Evolutionary conservation across 1,284 basidiomycete genomes (phyloP).

Genomic region (Ceratobasidium sp.): DNA sequence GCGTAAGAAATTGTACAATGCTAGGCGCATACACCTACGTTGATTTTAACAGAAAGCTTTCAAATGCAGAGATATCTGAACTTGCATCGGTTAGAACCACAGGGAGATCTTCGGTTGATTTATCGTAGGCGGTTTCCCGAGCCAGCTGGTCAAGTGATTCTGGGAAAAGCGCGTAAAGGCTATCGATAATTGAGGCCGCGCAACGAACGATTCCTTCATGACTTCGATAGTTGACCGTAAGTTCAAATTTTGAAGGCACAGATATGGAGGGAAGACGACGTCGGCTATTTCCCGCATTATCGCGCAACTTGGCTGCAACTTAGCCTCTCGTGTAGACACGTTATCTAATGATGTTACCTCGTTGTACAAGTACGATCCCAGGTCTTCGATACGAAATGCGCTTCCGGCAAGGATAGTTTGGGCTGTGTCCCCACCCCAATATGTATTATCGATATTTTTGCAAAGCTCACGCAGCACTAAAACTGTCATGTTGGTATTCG

Average conservation of each 20-base stretch:
- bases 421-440: slow-evolving; percentile 83
- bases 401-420: slow-evolving; percentile 78
- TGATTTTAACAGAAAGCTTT: background rate
- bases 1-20: background rate
- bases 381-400: slow-evolving; percentile 74
- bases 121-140: slow-evolving; percentile 16
- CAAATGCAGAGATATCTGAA: background rate
- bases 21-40: background rate
- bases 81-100: background rate
- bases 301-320: background rate
- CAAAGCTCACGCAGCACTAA: slow-evolving; percentile 70
- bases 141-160: slow-evolving; percentile 41
- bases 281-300: background rate
- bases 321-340: slow-evolving; percentile 54
- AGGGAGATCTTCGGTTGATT: background rate
- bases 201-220: slow-evolving; percentile 43
- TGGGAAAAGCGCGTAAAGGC: slow-evolving; percentile 37
- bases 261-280: slow-evolving; percentile 46
- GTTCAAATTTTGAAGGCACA: slow-evolving; percentile 50
- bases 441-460: slow-evolving; percentile 69
- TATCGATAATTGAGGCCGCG: slow-evolving; percentile 41
- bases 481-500: background rate
- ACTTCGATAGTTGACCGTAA: slow-evolving; percentile 44
- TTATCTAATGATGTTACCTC: background rate
- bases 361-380: slow-evolving; percentile 69